Base-by-base conservation (phyloP, 208 protist genomes). In the Acanthamoeba sp. region DNA sequence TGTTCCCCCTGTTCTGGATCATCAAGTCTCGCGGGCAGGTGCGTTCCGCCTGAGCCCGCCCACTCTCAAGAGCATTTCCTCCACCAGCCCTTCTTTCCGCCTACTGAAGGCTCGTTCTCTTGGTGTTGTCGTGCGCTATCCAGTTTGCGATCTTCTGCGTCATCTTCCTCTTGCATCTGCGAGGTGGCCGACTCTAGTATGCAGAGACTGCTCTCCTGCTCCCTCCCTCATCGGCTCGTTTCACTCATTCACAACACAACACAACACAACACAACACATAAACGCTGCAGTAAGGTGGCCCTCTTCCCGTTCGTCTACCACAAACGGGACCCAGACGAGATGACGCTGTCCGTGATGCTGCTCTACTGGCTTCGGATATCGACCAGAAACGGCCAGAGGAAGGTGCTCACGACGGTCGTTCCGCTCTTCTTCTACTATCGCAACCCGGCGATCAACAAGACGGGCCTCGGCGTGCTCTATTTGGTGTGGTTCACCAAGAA, bases 401-500 rank as follows among this genome's bases (percentile, higher is more conserved):
- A 36, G 34, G 73, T 52, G 24, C 52, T 84, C 73, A 52, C 73
- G 22, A 84, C 73, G 38, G 38, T 84, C 22, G 22, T 84, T 4
- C 73, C 73, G 73, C 27, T 84, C 73, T 84, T 84, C 73, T 52
- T 84, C 73, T 84, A 29, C 42, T 55, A 84, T 22, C 73, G 38
- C 73, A 84, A 52, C 73, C 38, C 27, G 40, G 38, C 6, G 40
- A 52, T 22, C 42, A 18, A 38, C 5, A 73, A 73, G 29, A 73
- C 64, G 0, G 34, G n/a, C 22, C 20, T 84, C 38, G 73, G 73
- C 42, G 9, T 84, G 14, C 22, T 84, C 73, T 84, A 84, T 22
- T 4, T 84, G 14, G 32, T 84, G 24, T 84, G 73, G 73, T 55
- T 84, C 18, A 52, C 40, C 22, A 45, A 52, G 73, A 84, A 52